These are phyloP conservation scores for Rickenella mellea DNA, from an alignment of 768 basidiomycete species.

Conservation along the genomic window DNA sequence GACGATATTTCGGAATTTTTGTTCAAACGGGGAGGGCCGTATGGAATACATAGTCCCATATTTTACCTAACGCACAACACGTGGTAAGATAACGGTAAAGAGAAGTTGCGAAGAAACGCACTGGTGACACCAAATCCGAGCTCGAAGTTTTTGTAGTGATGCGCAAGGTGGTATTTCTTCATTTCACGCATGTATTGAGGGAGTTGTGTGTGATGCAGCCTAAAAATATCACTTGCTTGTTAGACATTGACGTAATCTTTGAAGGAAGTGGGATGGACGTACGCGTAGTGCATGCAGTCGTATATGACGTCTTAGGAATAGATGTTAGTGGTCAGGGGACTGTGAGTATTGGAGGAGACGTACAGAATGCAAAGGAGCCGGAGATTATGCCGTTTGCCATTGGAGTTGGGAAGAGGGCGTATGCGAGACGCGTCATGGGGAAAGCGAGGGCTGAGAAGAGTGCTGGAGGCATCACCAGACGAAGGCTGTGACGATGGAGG, in stretches of 20 bases:
- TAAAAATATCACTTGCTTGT: constrained; percentile 16
- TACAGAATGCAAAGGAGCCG: constrained; percentile 71
- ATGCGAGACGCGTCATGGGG: constrained; percentile 83
- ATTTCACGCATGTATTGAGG: constrained; percentile 81
- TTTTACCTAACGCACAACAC: constrained; percentile 45
- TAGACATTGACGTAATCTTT: background rate
- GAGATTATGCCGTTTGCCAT: constrained; percentile 89
- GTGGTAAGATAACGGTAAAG: background rate
- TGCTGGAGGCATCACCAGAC: constrained; percentile 94
- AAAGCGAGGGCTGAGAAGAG: constrained; percentile 68
- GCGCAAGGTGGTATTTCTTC: constrained; percentile 97
- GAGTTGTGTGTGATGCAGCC: constrained; percentile 78
- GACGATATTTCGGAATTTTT: no score
- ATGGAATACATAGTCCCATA: constrained; percentile 91
- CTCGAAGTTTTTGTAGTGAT: constrained; percentile 98
- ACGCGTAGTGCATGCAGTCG: constrained; percentile 91
- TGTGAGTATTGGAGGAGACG: background rate
- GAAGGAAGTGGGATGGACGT: constrained; percentile 20
- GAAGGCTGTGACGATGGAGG: constrained; percentile 38
- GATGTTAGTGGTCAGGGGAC: constrained; percentile 17
- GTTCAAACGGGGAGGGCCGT: constrained; percentile 60
- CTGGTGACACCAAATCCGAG: constrained; percentile 96
- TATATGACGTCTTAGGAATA: constrained; percentile 57
- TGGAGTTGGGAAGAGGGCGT: constrained; percentile 71
- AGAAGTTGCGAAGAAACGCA: constrained; percentile 23